Evolutionary conservation across 2,329 filamentous ascomycete genomes (phyloP), one percentile per base, ranked within the genome.

Genomic region (Fusarium staphyleae): DNA sequence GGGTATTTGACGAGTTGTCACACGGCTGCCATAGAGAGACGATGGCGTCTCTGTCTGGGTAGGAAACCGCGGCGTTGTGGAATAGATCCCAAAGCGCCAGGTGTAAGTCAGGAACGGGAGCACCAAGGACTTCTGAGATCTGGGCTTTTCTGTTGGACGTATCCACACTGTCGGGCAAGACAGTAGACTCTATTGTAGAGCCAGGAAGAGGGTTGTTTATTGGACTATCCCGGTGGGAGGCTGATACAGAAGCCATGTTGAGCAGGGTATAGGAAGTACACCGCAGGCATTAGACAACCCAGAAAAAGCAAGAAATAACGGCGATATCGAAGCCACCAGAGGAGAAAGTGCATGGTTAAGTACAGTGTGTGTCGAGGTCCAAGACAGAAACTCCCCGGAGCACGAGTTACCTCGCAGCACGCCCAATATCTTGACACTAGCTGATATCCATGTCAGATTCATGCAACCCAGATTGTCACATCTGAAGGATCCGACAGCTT

Each of bases 1-100:
- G 7, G 16, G 15, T 14, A 47, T 46, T 51, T 28, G 52, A 39
- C 18, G 46, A 5, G 30, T 52, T 29, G 22, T 55, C 39, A 48
- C 43, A 52, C 26, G 63, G 53, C 19, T 74, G 70, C 73, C 72
- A 73, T 26, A 72, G 57, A 24, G 71, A 74, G 11, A 75, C 70
- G 29, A 75, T 48, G 13, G 73, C 73, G 29, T 75, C 72, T 48
- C 63, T 56, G 5, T 70, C 62, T 1, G 73, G 72, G 16, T 66
- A 65, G 3, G 39, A 44, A 13, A 47, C 48, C 10, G 70, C 68
- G 5, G 72, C 67, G 1, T 52, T 26, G 9, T 62, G 33, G 22
- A 74, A 68, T 14, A 75, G 43, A 40, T 74, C 66, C 73, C 73
- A 75, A 11, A 75, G 60, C 3, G 45, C 63, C 6, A 68, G 57